Evolutionary conservation across 306 rosid genomes (phyloP), one percentile per base, ranked within the genome.

Genomic region (Oemleria cerasiformis): DNA sequence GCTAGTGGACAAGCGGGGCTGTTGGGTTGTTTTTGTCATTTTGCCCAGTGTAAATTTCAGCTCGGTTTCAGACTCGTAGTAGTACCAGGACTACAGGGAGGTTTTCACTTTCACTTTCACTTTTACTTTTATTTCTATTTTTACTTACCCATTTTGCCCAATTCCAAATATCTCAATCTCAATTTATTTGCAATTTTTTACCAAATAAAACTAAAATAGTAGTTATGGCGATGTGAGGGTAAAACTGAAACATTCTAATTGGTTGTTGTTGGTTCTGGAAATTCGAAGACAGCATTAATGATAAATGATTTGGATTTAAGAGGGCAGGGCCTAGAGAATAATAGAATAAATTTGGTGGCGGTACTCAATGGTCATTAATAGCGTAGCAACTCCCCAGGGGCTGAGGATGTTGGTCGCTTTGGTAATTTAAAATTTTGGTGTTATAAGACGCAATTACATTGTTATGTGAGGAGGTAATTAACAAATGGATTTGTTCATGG

Each of bases 331-430:
- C 61, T 21, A 5, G 39, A 56, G 61, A 56, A 30, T 30, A 56
- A n/a, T 11, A 65, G 3, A 19, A 44, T 6, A 17, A 65, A 43
- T 13, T 12, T 16, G 67, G 49, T 9, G 0, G 25, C 10, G 10
- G 74, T 25, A 34, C 19, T 56, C 63, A 25, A 57, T 23, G 66
- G 12, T 17, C 54, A 71, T 71, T 70, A 25, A 56, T 56, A 44
- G 10, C 43, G 2, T 23, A 56, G 65, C 79, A 77, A 53, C 58
- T 75, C 75, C 85, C 79, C 7, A 72, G 57, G 36, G 80, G 47
- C 65, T n/a, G 82, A 65, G 94, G 71, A 90, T 88, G 87, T 88
- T 86, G 94, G 92, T 88, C 87, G 79, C 25, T 30, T 76, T 17
- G 72, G 17, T 50, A 51, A 64, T 20, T 68, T 64, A 21, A 56